Percentiles rank a stretch among this genome's conserved stretches.
phyloP scores from a whole-genome alignment of 805 yeast species.

The Cyberlindnera maclurae region DNA sequence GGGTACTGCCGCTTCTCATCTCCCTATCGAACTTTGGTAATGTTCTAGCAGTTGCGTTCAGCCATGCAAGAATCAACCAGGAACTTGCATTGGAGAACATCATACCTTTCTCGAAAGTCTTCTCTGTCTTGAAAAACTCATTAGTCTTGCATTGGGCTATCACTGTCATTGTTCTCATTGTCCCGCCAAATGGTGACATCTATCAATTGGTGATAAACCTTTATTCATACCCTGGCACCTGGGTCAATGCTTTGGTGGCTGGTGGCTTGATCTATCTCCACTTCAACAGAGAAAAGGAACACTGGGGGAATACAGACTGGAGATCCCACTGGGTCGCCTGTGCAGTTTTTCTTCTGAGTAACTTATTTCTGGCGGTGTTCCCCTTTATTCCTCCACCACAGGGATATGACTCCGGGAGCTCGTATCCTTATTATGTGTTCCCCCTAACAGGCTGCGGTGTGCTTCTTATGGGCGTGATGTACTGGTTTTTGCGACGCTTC shows the following conservation, averaged over 20 bases:
- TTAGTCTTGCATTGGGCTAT: slow-evolving; percentile 48
- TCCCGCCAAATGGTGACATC: slow-evolving; percentile 58
- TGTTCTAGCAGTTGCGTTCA: slow-evolving; percentile 56
- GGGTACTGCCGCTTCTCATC: slow-evolving; percentile 48
- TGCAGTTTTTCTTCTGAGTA: slow-evolving; percentile 36
- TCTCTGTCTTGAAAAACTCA: slow-evolving; percentile 39
- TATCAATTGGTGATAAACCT: slow-evolving; percentile 57
- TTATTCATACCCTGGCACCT: slow-evolving; percentile 57
- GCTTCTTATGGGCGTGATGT: slow-evolving; percentile 35
- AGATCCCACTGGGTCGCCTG: slow-evolving; percentile 24
- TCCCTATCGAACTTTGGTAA: slow-evolving; percentile 59
- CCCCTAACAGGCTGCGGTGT: slow-evolving; percentile 47
- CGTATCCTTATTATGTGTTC: slow-evolving; percentile 50
- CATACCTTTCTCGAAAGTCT: slow-evolving; percentile 42
- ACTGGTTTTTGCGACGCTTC: slow-evolving; percentile 23
- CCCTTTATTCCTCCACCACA: slow-evolving; percentile 52
- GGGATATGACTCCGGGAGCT: slow-evolving; percentile 19
- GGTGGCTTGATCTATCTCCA: slow-evolving; percentile 48
- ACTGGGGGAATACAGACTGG: slow-evolving; percentile 34
- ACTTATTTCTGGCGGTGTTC: slow-evolving; percentile 43
- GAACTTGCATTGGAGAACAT: slow-evolving; percentile 45
- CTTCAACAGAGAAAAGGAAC: slow-evolving; percentile 28
- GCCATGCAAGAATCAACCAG: slow-evolving; percentile 52
- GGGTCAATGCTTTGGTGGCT: slow-evolving; percentile 47
- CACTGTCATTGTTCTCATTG: slow-evolving; percentile 44